Evolutionary conservation across 495 filamentous ascomycete species (phyloP), one percentile per base, ranked within the genome.

Genomic region (Xylaria bambusicola): DNA sequence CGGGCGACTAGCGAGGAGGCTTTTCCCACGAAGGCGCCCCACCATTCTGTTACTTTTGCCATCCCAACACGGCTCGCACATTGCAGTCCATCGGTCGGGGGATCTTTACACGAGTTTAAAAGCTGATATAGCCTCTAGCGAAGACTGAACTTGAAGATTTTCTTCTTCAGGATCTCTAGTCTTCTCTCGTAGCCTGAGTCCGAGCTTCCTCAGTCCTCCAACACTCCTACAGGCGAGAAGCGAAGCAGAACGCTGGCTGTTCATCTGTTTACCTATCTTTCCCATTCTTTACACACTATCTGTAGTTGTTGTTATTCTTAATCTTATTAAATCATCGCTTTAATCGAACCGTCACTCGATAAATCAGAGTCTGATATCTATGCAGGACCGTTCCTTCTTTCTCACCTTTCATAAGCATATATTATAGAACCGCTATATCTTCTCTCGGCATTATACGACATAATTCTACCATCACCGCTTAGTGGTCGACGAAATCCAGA

Each of bases 161-260:
- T 64, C 48, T 24, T 49, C 59, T 66, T 60, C n/a, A n/a, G n/a
- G n/a, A 60, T 73, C 72, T 75, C 68, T 67, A 75, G 74, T 76
- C 77, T 75, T 70, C 61, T 50, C 61, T 74, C 70, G 67, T 72
- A 72, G 78, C 72, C 71, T 62, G 36, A 38, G 36, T 38, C 36
- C 6, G 13, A 38, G 44, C 38, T 12, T 44, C 15, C 63, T 49
- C 52, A 50, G 7, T 47, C 9, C 44, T 47, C 21, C 7, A 47
- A 6, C 24, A 4, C 26, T 66, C 66, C 60, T 27, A 38, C 45
- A 17, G 13, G 24, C 13, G 33, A 33, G 61, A 54, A 62, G 62
- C 65, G 66, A 69, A 72, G 73, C 77, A 75, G 71, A 77, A 73
- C 80, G 80, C 80, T 74, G 78, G 79, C 73, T 80, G 79, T 77